A percentile compares a stretch with the other conserved stretches of the same genome.
Evolutionary conservation across 1,139 yeast species (phyloP).

Genomic region (Magnusiomyces suaveolens): DNA sequence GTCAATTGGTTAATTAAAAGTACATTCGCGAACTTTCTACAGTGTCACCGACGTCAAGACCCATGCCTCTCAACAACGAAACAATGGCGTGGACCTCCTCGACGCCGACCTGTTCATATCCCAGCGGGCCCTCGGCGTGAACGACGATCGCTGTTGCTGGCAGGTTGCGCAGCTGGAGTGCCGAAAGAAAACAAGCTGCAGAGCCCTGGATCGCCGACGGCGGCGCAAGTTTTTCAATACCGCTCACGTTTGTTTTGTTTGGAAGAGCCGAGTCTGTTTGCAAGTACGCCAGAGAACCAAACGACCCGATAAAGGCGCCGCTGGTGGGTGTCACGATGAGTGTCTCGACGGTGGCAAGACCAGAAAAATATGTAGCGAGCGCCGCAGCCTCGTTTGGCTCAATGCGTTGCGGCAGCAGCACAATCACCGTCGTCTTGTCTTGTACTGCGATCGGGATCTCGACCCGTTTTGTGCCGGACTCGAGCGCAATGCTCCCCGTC

Average conservation of each 20-base stretch:
- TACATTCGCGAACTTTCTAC: no score
- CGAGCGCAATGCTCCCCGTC: no score
- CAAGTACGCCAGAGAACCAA: conserved; percentile 6
- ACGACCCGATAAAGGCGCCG: conserved; percentile 5
- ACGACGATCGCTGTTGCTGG: conserved; percentile 22
- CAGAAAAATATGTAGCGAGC: not conserved
- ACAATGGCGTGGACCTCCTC: conserved; percentile 15
- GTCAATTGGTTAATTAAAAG: no score
- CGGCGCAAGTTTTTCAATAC: conserved; percentile 14
- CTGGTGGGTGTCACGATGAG: not conserved
- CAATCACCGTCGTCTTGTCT: conserved; percentile 3
- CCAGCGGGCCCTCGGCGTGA: conserved; percentile 27
- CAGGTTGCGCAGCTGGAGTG: conserved; percentile 15
- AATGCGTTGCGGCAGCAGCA: no score
- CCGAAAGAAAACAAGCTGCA: conserved; percentile 22
- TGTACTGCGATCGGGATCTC: not conserved
- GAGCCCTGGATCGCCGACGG: conserved; percentile 25
- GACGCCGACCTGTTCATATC: conserved; percentile 23
- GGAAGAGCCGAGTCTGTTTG: not conserved
- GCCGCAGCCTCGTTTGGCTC: no score
- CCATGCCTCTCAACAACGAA: no score
- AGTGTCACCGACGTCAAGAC: no score
- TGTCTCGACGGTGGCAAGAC: not conserved
- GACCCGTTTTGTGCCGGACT: no score
- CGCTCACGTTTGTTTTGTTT: not conserved